Evolutionary conservation across 345 rosid genomes (phyloP).

Genomic region (Eucalyptus tenuipes): DNA sequence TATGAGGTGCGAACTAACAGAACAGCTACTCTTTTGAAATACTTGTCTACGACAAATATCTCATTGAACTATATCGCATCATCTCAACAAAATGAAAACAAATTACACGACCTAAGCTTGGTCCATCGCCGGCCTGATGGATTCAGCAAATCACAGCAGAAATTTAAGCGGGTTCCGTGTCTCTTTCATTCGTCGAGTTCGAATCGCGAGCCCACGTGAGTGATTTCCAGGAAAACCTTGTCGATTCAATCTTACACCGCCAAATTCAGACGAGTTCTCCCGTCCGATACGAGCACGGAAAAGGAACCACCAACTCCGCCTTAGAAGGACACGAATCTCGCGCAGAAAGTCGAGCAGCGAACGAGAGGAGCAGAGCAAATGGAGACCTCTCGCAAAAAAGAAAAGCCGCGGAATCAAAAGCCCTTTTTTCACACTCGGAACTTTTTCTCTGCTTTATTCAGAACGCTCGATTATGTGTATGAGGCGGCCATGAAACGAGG

Average conservation of each 20-base stretch:
- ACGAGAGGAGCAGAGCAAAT: background rate
- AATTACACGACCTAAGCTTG: background rate
- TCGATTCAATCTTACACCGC: background rate
- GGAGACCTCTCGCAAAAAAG: background rate
- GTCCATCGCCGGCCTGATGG: background rate
- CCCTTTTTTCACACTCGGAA: background rate
- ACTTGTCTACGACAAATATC: background rate
- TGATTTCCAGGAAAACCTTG: background rate
- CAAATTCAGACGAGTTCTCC: background rate
- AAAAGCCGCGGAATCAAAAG: background rate
- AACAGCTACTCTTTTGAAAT: background rate
- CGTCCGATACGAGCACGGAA: background rate
- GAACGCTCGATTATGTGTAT: background rate
- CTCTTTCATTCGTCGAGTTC: background rate
- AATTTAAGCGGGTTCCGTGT: background rate
- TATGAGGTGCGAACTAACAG: rapidly evolving
- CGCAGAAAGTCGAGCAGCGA: background rate
- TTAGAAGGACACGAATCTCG: background rate
- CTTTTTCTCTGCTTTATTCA: background rate
- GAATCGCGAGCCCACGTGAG: background rate
- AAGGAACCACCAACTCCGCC: background rate
- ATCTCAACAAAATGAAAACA: background rate
- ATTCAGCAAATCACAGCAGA: background rate
- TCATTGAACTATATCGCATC: background rate
- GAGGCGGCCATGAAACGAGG: background rate